Base-by-base conservation (phyloP, 345 rosid species). In the Hypericum perforatum region DNA sequence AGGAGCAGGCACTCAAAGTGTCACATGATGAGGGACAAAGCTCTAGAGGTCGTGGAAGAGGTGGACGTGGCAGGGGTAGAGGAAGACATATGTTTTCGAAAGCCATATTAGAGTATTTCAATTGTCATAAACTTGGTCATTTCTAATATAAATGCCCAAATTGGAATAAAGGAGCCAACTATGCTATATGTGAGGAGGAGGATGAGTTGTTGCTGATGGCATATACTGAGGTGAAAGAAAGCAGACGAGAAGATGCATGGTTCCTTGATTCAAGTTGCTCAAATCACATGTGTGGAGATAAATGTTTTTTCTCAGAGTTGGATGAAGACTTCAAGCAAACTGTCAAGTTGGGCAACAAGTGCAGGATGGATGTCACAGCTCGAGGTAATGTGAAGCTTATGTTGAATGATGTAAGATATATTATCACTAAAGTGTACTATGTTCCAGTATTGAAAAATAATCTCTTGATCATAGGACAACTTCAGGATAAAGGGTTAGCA, bases 361-460 rank as follows among this genome's bases (percentile, higher is more conserved):
- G 6, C 9, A 51, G 41, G 32, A 32, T 51, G 54, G 41, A 39
- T 7, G 15, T 51, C 3, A 51, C 11, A n/a, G 13, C 40, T 11
- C 32, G 16, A 16, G 54, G 54, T 37, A 51, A 51, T 32, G 12
- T 36, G 3, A 51, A 11, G 54, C 14, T 51, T 12, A 16, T 1
- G 6, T 13, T 51, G 52, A 39, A 59, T 1, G 63, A 16, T 1
- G 13, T 49, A 11, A 8, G 0, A 9, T 45, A 48, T 3, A 42
- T 59, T 13, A 9, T 59, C 5, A 59, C 15, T 5, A 11, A 39
- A 7, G 63, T 41, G 3, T 59, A 38, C 36, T 59, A 6, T 58
- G 53, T 58, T 2, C 62, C 62, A 5, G 53, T 45, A 6, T 8
- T 58, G 43, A 58, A 46, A 49, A 59, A 48, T 10, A 59, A 59